phyloP scores from a whole-genome alignment of 2,329 filamentous ascomycete species.

The Alternaria gaisen region DNA sequence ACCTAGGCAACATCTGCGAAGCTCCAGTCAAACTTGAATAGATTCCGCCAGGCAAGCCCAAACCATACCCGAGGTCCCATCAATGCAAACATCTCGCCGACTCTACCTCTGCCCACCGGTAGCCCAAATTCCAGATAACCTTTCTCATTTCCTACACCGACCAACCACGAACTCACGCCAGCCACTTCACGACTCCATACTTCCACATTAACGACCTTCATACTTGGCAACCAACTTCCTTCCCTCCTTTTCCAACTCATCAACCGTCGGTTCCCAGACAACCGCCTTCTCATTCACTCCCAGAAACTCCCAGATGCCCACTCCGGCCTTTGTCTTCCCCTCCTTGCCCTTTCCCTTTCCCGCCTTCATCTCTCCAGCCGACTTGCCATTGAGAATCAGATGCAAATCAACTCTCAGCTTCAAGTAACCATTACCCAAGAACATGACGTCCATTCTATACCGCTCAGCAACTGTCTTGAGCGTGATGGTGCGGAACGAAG shows the following conservation, averaged over 20 bases:
- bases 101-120: neutral
- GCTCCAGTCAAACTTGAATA: neutral
- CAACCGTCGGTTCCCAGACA: conserved; percentile 16
- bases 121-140: neutral
- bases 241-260: conserved; percentile 28
- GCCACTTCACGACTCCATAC: neutral
- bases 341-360: conserved; percentile 30
- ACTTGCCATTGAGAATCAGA: conserved; percentile 39
- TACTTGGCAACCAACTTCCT: conserved; percentile 30
- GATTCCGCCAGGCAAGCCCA: neutral
- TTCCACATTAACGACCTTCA: conserved; percentile 18
- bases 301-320: conserved; percentile 29
- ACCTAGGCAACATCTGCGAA: neutral
- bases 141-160: neutral
- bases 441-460: conserved; percentile 37
- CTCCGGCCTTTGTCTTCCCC: neutral
- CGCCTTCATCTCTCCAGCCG: conserved; percentile 16
- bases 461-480: conserved; percentile 34
- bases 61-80: neutral
- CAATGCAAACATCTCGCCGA: neutral
- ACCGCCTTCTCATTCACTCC: conserved; percentile 26
- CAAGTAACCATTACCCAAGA: conserved; percentile 43
- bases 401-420: conserved; percentile 37
- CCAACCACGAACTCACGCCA: neutral
- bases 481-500: conserved; percentile 32